Percentiles rank a stretch among this genome's conserved stretches.
Conservation (phyloP, 2,329 filamentous ascomycete genomes). For the Botrytis pseudocinerea region DNA sequence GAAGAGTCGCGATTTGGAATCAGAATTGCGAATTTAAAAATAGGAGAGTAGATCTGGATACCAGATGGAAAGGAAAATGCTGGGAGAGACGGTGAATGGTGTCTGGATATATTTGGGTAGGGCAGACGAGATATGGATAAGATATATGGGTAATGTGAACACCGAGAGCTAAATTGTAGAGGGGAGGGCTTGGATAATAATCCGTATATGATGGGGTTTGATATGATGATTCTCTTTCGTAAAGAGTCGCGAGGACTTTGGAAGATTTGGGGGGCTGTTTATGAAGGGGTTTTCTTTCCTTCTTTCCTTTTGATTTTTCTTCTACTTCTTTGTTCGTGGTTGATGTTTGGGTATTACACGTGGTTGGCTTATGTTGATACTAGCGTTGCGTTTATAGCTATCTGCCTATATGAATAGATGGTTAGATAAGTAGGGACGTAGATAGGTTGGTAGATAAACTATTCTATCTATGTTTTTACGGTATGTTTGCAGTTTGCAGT, state of each 20-base stretch:
- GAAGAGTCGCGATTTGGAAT: background rate
- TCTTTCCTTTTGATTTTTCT: no score
- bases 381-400: background rate
- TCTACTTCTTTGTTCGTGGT: background rate
- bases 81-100: fast-evolving
- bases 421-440: background rate
- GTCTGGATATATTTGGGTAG: background rate
- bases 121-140: background rate
- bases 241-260: background rate
- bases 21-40: background rate
- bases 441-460: no score
- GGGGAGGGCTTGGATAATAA: background rate
- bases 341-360: background rate
- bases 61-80: background rate
- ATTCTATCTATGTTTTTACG: no score
- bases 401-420: background rate
- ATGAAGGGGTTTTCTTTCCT: no score
- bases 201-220: background rate
- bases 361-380: background rate
- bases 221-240: background rate
- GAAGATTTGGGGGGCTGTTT: background rate
- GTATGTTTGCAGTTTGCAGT: no score
- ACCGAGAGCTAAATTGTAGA: no score
- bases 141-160: background rate
- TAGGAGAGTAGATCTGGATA: background rate